phyloP scores from a whole-genome alignment of 768 basidiomycete species.

The Leccinum variicolor region DNA sequence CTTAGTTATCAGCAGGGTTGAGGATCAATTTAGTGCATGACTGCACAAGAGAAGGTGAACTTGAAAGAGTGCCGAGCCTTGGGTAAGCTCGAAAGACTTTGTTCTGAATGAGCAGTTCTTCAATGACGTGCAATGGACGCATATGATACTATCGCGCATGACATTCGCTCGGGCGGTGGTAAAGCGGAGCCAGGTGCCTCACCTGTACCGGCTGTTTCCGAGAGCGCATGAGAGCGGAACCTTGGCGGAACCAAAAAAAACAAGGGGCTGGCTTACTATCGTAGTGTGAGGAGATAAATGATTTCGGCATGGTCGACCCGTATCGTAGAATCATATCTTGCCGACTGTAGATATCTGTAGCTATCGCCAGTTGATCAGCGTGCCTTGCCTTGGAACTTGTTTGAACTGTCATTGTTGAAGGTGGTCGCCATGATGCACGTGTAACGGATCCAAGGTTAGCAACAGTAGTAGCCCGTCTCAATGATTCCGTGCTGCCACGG shows the following conservation, averaged over 20 bases:
- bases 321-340: not conserved
- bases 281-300: not conserved
- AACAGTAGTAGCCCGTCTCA: not conserved
- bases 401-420: not conserved
- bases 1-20: too few species aligned
- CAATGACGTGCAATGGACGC: too few species aligned
- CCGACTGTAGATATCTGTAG: not conserved
- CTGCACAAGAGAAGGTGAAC: too few species aligned
- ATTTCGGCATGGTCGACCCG: not conserved
- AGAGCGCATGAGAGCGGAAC: not conserved
- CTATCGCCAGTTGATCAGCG: too few species aligned
- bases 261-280: not conserved
- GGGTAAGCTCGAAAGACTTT: too few species aligned
- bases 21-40: too few species aligned
- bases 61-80: too few species aligned
- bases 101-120: too few species aligned
- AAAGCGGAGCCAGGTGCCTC: too few species aligned
- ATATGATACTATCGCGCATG: too few species aligned
- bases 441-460: constrained; percentile 6
- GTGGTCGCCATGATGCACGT: constrained; percentile 15
- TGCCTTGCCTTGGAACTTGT: not conserved
- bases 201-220: too few species aligned
- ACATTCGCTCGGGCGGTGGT: too few species aligned
- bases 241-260: not conserved
- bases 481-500: not conserved